These are phyloP conservation scores for Miscanthus lutarioriparius DNA, from an alignment of 176 grass and related monocot genomes.

Conservation along the genomic window DNA sequence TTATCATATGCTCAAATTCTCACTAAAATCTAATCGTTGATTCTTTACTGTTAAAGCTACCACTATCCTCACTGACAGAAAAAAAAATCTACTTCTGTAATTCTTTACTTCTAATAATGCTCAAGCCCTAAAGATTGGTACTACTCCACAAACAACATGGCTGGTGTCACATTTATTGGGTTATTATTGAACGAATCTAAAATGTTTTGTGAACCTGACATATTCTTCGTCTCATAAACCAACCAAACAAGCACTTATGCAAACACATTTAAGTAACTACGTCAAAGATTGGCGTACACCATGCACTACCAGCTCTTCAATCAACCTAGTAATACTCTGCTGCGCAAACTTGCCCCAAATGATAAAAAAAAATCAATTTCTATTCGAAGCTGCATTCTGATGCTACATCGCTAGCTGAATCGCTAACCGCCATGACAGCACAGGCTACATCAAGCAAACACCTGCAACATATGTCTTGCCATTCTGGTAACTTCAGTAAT, in stretches of 20 bases:
- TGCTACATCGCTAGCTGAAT: background rate
- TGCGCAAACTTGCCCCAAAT: background rate
- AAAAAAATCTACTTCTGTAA: background rate
- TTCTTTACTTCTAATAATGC: background rate
- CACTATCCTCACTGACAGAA: background rate
- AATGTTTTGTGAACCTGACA: background rate
- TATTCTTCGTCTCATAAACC: background rate
- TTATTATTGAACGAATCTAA: background rate
- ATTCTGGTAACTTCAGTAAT: background rate
- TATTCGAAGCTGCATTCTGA: background rate
- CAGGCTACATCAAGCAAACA: background rate
- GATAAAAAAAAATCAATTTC: background rate
- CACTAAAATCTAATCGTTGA: background rate
- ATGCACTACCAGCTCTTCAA: background rate
- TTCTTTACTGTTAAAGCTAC: background rate
- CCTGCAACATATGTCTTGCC: background rate
- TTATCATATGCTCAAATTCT: background rate
- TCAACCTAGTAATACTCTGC: too few species aligned
- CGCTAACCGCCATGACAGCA: background rate
- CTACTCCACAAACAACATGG: background rate
- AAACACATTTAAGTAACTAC: background rate
- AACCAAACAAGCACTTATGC: background rate
- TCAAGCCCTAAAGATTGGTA: background rate
- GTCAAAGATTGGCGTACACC: background rate
- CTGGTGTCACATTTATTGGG: background rate